phyloP scores from a whole-genome alignment of 805 yeast genomes.

The Candida parachauliodes region DNA sequence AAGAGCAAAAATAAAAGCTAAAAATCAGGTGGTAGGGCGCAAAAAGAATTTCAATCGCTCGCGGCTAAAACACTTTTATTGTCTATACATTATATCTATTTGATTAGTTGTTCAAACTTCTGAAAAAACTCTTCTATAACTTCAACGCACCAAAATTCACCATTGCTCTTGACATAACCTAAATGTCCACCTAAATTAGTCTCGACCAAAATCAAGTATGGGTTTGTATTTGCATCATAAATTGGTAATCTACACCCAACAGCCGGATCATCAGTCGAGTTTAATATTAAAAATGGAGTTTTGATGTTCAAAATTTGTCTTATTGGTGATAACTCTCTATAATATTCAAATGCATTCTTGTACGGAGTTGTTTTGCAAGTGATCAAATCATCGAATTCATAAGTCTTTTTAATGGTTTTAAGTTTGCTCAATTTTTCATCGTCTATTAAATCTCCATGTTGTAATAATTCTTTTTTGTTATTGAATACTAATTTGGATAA shows the following conservation, averaged over 20 bases:
- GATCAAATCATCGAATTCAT: constrained; percentile 60
- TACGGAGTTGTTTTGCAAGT: constrained; percentile 69
- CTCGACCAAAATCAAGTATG: constrained; percentile 53
- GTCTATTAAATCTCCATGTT: constrained; percentile 21
- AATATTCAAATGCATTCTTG: constrained; percentile 61
- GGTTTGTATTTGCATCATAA: constrained; percentile 50
- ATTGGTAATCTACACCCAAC: constrained; percentile 56
- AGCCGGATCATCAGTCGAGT: constrained; percentile 73
- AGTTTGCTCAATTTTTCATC: constrained; percentile 18
- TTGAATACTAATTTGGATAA: constrained; percentile 30
- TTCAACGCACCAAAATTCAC: constrained; percentile 58
- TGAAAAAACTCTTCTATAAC: constrained; percentile 34
- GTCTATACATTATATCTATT: no score
- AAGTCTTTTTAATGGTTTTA: constrained; percentile 29
- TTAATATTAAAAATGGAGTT: constrained; percentile 63
- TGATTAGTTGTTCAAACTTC: constrained; percentile 16
- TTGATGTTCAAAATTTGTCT: constrained; percentile 48
- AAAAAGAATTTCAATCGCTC: no score
- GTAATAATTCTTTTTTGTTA: constrained; percentile 30
- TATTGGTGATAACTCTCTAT: constrained; percentile 57
- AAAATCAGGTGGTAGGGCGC: no score
- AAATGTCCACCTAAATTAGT: constrained; percentile 78
- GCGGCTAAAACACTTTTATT: no score
- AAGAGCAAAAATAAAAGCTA: no score
- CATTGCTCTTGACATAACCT: constrained; percentile 65